phyloP scores from a whole-genome alignment of 2,329 filamentous ascomycete species.

The Keithomyces neogunnii region DNA sequence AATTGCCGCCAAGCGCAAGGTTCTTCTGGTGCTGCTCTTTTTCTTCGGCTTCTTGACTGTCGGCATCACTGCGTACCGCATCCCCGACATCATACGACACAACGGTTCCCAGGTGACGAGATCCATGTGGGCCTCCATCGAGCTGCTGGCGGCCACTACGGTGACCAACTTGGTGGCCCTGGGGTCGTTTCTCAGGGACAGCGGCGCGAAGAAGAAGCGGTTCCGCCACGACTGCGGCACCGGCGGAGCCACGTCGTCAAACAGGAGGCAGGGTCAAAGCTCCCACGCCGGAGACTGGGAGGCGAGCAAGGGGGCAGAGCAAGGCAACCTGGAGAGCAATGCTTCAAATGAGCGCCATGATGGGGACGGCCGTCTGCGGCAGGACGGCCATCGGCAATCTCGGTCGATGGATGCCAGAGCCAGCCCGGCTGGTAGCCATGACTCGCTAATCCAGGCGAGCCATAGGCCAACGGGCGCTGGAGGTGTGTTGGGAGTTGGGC shows the following conservation, averaged over 20 bases:
- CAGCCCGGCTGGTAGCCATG: constrained; percentile 19
- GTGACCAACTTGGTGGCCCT: constrained; percentile 82
- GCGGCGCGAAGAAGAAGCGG: constrained; percentile 76
- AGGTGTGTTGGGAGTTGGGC: not conserved
- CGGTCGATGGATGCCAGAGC: constrained; percentile 11
- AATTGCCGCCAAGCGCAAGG: constrained; percentile 66
- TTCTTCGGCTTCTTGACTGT: constrained; percentile 69
- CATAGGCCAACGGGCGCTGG: not conserved
- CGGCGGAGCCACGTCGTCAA: constrained; percentile 16
- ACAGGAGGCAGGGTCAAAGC: constrained; percentile 12
- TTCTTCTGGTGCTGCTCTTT: constrained; percentile 70
- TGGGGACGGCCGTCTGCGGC: not conserved
- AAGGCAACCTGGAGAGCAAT: constrained; percentile 6
- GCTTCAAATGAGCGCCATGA: constrained; percentile 1
- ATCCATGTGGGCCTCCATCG: constrained; percentile 76
- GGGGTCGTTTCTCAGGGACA: constrained; percentile 80
- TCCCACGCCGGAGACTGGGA: constrained; percentile 12
- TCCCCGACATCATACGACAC: constrained; percentile 61
- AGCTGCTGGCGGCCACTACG: constrained; percentile 75
- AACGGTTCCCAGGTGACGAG: constrained; percentile 72
- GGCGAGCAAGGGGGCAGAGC: constrained; percentile 4
- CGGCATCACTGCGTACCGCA: constrained; percentile 65
- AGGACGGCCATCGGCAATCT: constrained; percentile 5
- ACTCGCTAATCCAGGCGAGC: constrained; percentile 13
- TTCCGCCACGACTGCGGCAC: constrained; percentile 51